Base-by-base conservation (phyloP, 208 protist species). In the Leishmania braziliensis region DNA sequence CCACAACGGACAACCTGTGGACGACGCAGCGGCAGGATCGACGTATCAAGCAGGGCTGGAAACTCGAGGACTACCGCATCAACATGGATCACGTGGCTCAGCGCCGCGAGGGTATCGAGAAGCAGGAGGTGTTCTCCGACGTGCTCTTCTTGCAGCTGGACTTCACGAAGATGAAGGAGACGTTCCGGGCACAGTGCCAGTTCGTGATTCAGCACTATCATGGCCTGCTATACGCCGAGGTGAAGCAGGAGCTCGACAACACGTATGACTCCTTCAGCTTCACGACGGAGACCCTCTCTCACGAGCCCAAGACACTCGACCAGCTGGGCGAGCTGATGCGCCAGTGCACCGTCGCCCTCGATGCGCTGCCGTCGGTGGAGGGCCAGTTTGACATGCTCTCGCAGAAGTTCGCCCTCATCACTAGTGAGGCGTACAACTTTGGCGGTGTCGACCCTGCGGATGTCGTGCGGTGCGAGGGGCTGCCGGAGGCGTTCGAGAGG, bases 141-240 rank as follows among this genome's bases (percentile, higher is more conserved):
- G 97, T 99, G 26, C 83, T 96, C 63, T 99, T 99, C 89, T 75
- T 99, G 58, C 92, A 98, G 81, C 86, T 99, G 9, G 98, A 99
- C 89, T 99, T 97, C 89, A 93, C 92, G 51, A 95, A 94, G 76
- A 98, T 99, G 90, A 99, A 99, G 95, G 91, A 98, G 66, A 95
- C 97, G 16, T 98, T 99, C 82, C 90, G 98, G 26, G 84, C 86
- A 62, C 98, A 99, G 85, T 99, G 98, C 86, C 92, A 97, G 80
- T 83, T 98, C 33, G 99, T 99, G 86, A 98, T 99, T 87, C 94
- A 92, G 81, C 95, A 98, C 88, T 98, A 99, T 84, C 98, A 98
- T 75, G 84, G 90, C 51, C 92, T 99, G 1, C 93, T 99, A 8
- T 98, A 99, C 90, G 86, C 88, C 6, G 95, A 98, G 84, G 95